Evolutionary conservation across 768 basidiomycete species (phyloP).

Genomic region (Hypholoma sublateritium): DNA sequence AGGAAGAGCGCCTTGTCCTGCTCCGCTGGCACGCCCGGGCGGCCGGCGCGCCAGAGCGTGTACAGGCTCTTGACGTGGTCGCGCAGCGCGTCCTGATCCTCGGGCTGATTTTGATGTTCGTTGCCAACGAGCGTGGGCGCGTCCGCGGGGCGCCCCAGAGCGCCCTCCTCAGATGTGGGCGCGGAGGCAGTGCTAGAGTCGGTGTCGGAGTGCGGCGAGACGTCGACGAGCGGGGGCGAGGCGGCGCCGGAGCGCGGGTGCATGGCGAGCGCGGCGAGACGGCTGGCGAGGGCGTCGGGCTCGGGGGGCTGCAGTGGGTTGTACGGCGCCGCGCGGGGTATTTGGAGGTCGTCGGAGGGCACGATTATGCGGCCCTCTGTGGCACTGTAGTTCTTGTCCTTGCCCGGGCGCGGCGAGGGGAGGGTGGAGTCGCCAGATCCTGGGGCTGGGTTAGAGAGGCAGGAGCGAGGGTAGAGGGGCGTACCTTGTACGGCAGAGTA

Average conservation of each 20-base stretch:
- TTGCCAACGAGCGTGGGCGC: too few species aligned
- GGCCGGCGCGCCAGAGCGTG: slow-evolving; percentile 54
- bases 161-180: slow-evolving; percentile 4
- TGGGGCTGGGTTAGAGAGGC: slow-evolving; percentile 22
- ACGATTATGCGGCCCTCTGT: slow-evolving; percentile 32
- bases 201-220: slow-evolving; percentile 16
- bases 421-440: slow-evolving; percentile 74
- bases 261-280: slow-evolving; percentile 34
- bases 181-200: slow-evolving; percentile 14
- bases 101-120: too few species aligned
- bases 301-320: slow-evolving; percentile 43
- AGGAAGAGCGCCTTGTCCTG: slow-evolving; percentile 37
- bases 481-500: slow-evolving; percentile 71
- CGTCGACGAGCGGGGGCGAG: slow-evolving; percentile 18
- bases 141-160: too few species aligned
- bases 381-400: slow-evolving; percentile 20
- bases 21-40: slow-evolving; percentile 13
- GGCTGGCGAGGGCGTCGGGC: slow-evolving; percentile 37
- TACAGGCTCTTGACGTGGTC: slow-evolving; percentile 58
- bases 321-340: slow-evolving; percentile 29
- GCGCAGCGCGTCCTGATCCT: slow-evolving; percentile 39
- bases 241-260: slow-evolving; percentile 19
- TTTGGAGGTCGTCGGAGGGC: slow-evolving; percentile 27
- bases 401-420: slow-evolving; percentile 46
- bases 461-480: slow-evolving; percentile 1